Conservation (phyloP, 768 basidiomycete species). For the Candolleomyces efflorescens region DNA sequence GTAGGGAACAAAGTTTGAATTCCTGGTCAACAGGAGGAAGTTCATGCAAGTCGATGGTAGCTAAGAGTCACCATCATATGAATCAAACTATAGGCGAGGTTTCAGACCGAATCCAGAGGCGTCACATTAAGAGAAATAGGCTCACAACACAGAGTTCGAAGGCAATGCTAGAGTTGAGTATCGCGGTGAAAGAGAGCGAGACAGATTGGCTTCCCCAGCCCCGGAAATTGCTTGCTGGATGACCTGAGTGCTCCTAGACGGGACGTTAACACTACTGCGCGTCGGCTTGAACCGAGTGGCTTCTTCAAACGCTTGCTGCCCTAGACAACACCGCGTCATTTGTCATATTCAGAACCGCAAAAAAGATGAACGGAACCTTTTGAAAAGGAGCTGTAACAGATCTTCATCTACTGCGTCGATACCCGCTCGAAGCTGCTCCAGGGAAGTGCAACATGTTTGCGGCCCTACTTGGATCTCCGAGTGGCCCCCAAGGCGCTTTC, state of each 20-base stretch:
- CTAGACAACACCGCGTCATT: conserved; percentile 8
- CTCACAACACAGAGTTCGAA: conserved; percentile 24
- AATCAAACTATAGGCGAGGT: conserved; percentile 1
- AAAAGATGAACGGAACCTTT: conserved; percentile 13
- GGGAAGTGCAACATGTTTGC: conserved; percentile 15
- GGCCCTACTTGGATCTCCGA: conserved; percentile 10
- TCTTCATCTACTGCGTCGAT: conserved; percentile 20
- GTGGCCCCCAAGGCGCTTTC: conserved; percentile 18
- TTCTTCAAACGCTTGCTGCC: conserved; percentile 22
- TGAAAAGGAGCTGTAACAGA: conserved; percentile 18
- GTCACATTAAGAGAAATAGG: neutral
- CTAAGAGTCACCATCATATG: neutral
- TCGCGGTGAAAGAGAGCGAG: conserved; percentile 18
- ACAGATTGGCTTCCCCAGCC: conserved; percentile 15
- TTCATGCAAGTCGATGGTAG: neutral
- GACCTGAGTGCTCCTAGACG: conserved; percentile 20
- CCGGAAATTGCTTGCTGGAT: conserved; percentile 16
- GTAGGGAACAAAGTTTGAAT: neutral
- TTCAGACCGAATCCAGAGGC: neutral
- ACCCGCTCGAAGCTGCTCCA: conserved; percentile 19
- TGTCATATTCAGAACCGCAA: neutral
- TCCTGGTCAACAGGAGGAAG: neutral
- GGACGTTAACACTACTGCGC: conserved; percentile 18
- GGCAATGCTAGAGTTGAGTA: conserved; percentile 19
- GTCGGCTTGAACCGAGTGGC: conserved; percentile 22